Conservation (phyloP, 2,329 filamentous ascomycete genomes). For the Colletotrichum salicis region DNA sequence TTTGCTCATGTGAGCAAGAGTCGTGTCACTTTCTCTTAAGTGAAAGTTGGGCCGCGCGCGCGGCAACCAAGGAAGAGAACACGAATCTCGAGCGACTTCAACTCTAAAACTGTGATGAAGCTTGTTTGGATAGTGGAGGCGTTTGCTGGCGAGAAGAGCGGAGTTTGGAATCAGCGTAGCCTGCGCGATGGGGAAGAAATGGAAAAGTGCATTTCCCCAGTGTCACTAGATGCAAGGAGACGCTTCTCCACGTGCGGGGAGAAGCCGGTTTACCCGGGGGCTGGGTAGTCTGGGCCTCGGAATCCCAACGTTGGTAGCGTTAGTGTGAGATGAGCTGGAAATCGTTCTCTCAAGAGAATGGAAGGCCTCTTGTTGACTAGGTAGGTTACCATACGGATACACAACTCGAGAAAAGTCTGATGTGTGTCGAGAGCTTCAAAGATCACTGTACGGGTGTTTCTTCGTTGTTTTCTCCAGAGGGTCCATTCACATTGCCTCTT, state of each 20-base stretch:
- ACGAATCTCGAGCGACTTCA: neutral
- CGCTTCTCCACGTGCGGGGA: neutral
- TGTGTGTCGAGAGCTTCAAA: neutral
- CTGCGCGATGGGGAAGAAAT: neutral
- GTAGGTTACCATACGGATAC: too few species aligned
- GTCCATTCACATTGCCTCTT: neutral
- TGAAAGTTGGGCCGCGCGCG: neutral
- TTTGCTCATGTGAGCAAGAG: neutral
- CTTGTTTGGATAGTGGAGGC: neutral
- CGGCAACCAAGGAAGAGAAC: neutral
- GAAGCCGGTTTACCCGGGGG: neutral
- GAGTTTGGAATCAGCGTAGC: neutral
- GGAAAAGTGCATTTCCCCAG: neutral
- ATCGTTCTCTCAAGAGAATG: neutral
- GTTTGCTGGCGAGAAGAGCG: neutral
- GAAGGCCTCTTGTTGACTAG: neutral
- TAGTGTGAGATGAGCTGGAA: neutral
- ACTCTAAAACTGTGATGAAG: neutral
- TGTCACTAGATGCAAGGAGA: neutral
- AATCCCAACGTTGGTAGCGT: neutral
- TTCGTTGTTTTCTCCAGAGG: neutral
- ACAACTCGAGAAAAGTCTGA: neutral
- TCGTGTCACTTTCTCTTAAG: neutral
- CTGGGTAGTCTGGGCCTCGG: neutral
- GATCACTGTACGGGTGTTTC: neutral